Evolutionary conservation across 2,329 filamentous ascomycete species (phyloP), one percentile per base, ranked within the genome.

Genomic region (Trichoderma koningii): DNA sequence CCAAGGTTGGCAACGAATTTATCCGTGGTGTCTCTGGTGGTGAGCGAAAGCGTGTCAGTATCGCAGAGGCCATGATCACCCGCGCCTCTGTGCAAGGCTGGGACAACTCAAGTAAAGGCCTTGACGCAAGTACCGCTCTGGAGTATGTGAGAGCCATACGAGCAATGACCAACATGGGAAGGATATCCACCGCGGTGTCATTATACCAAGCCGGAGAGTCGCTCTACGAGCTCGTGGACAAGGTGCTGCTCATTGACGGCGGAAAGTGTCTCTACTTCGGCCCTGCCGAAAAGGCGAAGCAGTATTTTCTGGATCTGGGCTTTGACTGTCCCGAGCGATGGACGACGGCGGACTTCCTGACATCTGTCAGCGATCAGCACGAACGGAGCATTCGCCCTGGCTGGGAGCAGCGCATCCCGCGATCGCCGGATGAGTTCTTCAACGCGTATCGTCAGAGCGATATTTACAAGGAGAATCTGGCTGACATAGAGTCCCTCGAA

Each of bases 201-300:
- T 79, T 92, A 0, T 92, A 92, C 74, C 87, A 90, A 72, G 87
- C 88, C 0, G 85, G 86, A 5, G 87, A 90, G 64, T 84, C 81
- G 3, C 85, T 90, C 30, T 89, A 87, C 70, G 78, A 87, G 2
- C 79, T 89, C 2, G 90, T 91, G 77, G 90, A 92, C 74, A 92
- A 92, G 75, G 89, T 92, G 0, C 75, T 91, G 51, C 83, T 93
- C n/a, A 89, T 93, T 55, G 88, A 91, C 66, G 64, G 87, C 57
- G 90, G 90, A 3, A 84, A 87, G 65, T 89, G 89, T 69, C 85
- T 92, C 21, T 93, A 87, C 77, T 93, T 87, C 70, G 91, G 91
- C 2, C 81, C 81, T 0, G 82, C 85, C 0, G 81, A 84, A 5
- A 78, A 84, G 1, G 90, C 90, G 1, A 89, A 85, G 71, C 75